These are phyloP conservation scores for Fagopyrum esculentum DNA, from an alignment of 148 eudicot species.

Conservation along the genomic window DNA sequence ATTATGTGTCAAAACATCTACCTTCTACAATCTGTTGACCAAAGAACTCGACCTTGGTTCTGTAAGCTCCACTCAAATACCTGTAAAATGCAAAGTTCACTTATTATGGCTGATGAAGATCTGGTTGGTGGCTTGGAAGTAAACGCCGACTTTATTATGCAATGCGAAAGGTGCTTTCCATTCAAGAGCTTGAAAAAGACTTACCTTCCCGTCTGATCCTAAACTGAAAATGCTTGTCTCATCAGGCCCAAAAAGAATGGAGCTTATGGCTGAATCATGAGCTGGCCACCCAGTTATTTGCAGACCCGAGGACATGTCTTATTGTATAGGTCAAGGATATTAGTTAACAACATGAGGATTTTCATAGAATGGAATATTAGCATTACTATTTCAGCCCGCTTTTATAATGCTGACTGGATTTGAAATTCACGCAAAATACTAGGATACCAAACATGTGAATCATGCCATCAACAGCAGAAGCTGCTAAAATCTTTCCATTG, in stretches of 20 bases:
- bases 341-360: neutral
- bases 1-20: conserved; percentile 19
- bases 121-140: neutral
- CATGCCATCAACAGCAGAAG: conserved; percentile 99
- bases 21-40: conserved; percentile 96
- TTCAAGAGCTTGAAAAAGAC: conserved; percentile 17
- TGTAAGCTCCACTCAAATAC: conserved; percentile 96
- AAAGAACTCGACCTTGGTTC: conserved; percentile 80
- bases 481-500: conserved; percentile 96
- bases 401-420: neutral
- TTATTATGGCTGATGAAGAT: neutral
- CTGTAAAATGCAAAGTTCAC: conserved; percentile 28
- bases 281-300: conserved; percentile 99
- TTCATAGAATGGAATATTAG: neutral
- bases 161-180: neutral
- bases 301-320: conserved; percentile 89
- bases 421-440: neutral
- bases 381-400: neutral
- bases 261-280: conserved; percentile 83
- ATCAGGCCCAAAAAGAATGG: conserved; percentile 85
- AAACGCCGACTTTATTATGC: neutral
- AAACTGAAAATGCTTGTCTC: conserved; percentile 91
- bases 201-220: conserved; percentile 88
- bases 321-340: neutral
- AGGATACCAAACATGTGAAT: conserved; percentile 99